These are phyloP conservation scores for Parasitella parasitica DNA, from an alignment of 371 early-diverging fungal species.

Conservation along the genomic window DNA sequence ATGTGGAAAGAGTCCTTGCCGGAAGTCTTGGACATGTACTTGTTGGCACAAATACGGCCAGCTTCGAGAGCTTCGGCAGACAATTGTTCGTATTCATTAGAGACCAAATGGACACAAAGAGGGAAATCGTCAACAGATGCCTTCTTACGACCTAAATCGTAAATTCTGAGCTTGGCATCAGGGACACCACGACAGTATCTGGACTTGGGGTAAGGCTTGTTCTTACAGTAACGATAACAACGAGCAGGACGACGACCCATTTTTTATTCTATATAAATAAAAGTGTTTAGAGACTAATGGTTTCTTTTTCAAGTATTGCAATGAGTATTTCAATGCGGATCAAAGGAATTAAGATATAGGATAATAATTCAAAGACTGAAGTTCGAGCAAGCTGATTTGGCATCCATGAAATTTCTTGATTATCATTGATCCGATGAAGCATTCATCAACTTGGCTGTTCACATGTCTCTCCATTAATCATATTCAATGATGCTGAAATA, in stretches of 20 bases:
- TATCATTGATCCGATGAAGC: background rate
- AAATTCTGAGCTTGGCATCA: slow-evolving; percentile 98
- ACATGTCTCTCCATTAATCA: background rate
- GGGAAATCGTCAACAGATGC: slow-evolving; percentile 99
- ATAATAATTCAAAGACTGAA: background rate
- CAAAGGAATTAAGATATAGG: background rate
- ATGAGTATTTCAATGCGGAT: background rate
- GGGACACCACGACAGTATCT: slow-evolving; percentile 99
- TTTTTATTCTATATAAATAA: slow-evolving; percentile 9
- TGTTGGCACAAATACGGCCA: slow-evolving; percentile 99
- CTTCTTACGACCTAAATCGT: slow-evolving; percentile 99
- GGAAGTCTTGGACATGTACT: slow-evolving; percentile 98
- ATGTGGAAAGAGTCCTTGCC: slow-evolving; percentile 99
- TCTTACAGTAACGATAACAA: slow-evolving; percentile 99
- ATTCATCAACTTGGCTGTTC: background rate
- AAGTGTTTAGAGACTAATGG: background rate
- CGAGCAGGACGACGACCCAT: slow-evolving; percentile 99
- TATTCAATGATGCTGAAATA: background rate
- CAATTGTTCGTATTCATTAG: slow-evolving; percentile 99
- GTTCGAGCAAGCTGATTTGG: background rate
- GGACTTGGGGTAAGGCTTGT: slow-evolving; percentile 99
- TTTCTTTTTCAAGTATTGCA: background rate
- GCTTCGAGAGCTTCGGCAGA: slow-evolving; percentile 99
- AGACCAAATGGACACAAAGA: slow-evolving; percentile 94
- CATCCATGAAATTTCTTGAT: background rate